Evolutionary conservation across 2,329 filamentous ascomycete genomes (phyloP), one percentile per base, ranked within the genome.

Genomic region (Drechslerella dactyloides): DNA sequence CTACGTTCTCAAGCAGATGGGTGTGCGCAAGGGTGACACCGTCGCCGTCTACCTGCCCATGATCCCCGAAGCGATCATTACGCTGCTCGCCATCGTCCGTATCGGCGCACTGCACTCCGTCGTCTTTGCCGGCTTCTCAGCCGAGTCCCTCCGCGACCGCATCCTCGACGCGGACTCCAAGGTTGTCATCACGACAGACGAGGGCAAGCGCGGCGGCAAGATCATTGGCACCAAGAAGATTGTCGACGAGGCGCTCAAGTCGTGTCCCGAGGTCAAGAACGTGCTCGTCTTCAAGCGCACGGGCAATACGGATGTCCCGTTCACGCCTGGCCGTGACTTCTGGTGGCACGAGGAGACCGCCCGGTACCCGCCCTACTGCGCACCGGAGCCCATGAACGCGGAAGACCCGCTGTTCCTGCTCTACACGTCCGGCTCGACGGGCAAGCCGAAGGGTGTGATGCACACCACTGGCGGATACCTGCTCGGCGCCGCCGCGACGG

Each of bases 291-390:
- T 89, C 85, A 93, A 96, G 86, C 90, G 94, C 77, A 99, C 94
- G 40, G 93, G 93, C 58, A 89, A 92, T 54, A 24, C 46, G 11
- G 92, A 97, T 59, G 88, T 97, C 19, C 93, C 93, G 74, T 93
- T 90, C 90, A 96, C 91, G 58, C 82, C 86, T 76, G 92, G 91
- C 75, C 88, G 94, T 78, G 94, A 99, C 81, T 85, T 87, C 79
- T 99, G 94, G 94, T 99, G 94, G 94, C 92, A 97, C 81, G 94
- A 97, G 83, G 93, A 97, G 85, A 88, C 93, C 62, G 91, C 96
- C 80, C 97, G 97, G 84, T 97, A 91, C 86, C 94, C 94, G 74
- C 85, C 87, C 77, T 97, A 97, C 84, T 89, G 96, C 78, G 84
- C 93, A 30, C 93, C 93, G 10, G 93, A 96, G 84, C 82, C 87